Evolutionary conservation across 768 basidiomycete genomes (phyloP).

Genomic region (Tulasnella sp.): DNA sequence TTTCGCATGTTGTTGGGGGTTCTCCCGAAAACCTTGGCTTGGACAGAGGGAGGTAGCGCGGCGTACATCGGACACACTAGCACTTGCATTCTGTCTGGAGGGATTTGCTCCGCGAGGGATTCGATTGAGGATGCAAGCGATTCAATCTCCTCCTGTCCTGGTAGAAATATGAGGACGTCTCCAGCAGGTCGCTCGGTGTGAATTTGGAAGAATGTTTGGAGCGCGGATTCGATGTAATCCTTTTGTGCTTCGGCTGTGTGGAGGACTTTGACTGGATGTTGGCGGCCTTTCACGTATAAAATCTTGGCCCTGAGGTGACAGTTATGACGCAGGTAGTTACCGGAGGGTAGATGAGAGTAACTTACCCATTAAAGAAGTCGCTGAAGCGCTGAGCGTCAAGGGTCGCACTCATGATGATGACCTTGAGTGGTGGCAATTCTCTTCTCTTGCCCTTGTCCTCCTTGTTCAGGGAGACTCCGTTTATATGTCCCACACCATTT

Average conservation of each 20-base stretch:
- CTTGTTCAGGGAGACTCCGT: constrained; percentile 32
- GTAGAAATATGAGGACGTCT: constrained; percentile 90
- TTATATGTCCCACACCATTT: neutral
- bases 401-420: constrained; percentile 97
- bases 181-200: constrained; percentile 76
- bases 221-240: constrained; percentile 84
- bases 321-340: neutral
- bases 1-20: too few relatives aligned
- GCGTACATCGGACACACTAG: constrained; percentile 63
- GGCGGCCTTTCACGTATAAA: constrained; percentile 87
- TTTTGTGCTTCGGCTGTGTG: constrained; percentile 67
- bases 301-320: constrained; percentile 64
- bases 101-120: constrained; percentile 64
- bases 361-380: constrained; percentile 77
- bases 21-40: too few relatives aligned
- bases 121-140: constrained; percentile 71
- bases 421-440: constrained; percentile 58
- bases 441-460: constrained; percentile 41
- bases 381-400: constrained; percentile 94
- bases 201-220: constrained; percentile 92
- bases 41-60: too few relatives aligned
- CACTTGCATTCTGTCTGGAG: constrained; percentile 58
- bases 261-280: constrained; percentile 83
- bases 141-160: constrained; percentile 97
- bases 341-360: constrained; percentile 27